Evolutionary conservation across 345 rosid genomes (phyloP), one percentile per base, ranked within the genome.

Genomic region (Gossypium sturtianum): DNA sequence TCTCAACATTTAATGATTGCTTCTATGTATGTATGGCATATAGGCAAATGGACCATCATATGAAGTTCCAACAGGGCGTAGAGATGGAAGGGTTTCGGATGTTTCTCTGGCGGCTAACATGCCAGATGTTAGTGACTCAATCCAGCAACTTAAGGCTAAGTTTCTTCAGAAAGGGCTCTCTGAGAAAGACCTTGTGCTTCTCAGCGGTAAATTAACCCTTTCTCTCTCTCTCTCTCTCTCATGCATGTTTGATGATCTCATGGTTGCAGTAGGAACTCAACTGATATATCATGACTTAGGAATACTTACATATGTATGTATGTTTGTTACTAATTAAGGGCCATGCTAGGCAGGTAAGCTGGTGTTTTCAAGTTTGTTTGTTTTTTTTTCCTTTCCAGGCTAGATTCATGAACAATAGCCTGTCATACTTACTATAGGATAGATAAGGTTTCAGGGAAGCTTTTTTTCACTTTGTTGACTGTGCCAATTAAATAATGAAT

Each of bases 141-240:
- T 87, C 68, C 76, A 83, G 71, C 78, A 75, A 68, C 87, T 93
- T 48, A 91, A 79, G 77, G 74, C 79, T 13, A 91, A 86, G 89
- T 91, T 91, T 76, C 76, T 45, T 66, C 68, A 58, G 20, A 89
- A 87, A 53, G 96, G 97, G 12, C 84, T 93, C n/a, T 48, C 90
- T 12, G 86, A 85, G 8, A 81, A 78, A 75, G 95, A 93, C 77
- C 91, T 93, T 52, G 93, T 90, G 44, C 92, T 93, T 81, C 92
- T 93, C 44, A 84, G 83, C 60, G 90, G 90, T 85, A 89, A 69
- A 49, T 61, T 73, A 44, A 41, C 61, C 54, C 48, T 17, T 43
- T 63, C 65, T 75, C 77, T 25, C 78, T 63, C 69, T 75, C 78
- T 25, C 78, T 76, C 85, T 80, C 74, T 76, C 70, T 80, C 86